Evolutionary conservation across 495 filamentous ascomycete species (phyloP).

Genomic region (Trichoderma virens): DNA sequence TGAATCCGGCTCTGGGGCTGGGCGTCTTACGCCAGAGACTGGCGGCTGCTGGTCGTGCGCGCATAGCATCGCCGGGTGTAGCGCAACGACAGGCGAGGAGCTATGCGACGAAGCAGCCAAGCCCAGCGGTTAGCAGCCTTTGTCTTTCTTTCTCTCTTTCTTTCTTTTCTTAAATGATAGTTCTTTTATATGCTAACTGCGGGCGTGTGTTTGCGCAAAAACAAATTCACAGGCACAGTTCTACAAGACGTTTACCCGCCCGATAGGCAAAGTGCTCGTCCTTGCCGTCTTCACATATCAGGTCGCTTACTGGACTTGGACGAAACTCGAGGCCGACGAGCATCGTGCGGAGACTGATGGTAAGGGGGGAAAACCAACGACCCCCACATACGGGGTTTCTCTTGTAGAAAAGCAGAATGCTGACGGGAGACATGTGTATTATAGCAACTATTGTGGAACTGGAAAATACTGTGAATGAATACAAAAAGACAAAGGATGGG

Average conservation of each 20-base stretch:
- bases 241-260: constrained; percentile 71
- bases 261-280: constrained; percentile 78
- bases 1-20: neutral
- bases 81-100: neutral
- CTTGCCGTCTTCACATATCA: constrained; percentile 87
- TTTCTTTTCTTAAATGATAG: neutral
- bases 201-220: neutral
- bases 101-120: neutral
- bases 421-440: neutral
- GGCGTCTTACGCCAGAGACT: neutral
- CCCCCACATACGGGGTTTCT: neutral
- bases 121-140: neutral
- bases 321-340: constrained; percentile 77
- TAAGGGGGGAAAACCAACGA: constrained; percentile 18
- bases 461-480: constrained; percentile 16
- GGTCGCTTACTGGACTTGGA: constrained; percentile 73
- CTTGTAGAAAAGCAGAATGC: neutral
- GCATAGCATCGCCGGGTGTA: neutral
- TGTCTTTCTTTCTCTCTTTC: neutral
- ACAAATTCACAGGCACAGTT: constrained; percentile 49
- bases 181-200: neutral
- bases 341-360: constrained; percentile 52
- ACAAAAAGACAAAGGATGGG: neutral
- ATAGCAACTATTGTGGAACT: constrained; percentile 26
- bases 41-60: neutral